Evolutionary conservation across 2,329 filamentous ascomycete genomes (phyloP).

Genomic region (Colletotrichum sp.): DNA sequence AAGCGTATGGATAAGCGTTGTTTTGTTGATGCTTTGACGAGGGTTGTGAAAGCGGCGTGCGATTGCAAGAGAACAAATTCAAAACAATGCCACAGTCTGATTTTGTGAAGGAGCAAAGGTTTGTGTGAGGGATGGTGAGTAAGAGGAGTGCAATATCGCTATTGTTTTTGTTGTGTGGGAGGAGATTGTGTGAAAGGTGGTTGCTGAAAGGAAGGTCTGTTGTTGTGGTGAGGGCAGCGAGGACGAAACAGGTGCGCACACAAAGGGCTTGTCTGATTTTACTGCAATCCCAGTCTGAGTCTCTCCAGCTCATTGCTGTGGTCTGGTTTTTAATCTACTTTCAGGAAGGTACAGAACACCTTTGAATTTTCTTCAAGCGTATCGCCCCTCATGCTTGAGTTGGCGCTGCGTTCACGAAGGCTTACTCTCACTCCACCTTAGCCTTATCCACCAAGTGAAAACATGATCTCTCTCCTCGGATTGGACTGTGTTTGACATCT

Average conservation of each 20-base stretch:
- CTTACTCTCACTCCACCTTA: neutral
- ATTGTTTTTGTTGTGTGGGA: neutral
- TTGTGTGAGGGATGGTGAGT: neutral
- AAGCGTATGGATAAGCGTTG: neutral
- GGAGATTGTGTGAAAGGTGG: neutral
- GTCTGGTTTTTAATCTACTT: neutral
- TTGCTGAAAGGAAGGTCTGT: neutral
- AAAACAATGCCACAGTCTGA: neutral
- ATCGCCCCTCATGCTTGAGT: neutral
- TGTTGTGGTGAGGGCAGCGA: neutral
- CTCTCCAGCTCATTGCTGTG: neutral
- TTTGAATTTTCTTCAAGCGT: neutral
- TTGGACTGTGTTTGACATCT: neutral
- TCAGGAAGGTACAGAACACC: neutral
- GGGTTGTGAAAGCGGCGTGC: neutral
- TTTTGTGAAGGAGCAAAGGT: neutral
- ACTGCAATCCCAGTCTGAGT: neutral
- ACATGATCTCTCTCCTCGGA: accelerated
- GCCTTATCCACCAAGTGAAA: neutral
- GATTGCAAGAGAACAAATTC: neutral
- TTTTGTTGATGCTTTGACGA: neutral
- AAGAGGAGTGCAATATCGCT: neutral
- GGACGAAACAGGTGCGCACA: neutral
- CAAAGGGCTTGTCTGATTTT: neutral
- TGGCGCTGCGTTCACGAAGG: neutral